These are phyloP conservation scores for Casuarina glauca DNA, from an alignment of 306 rosid genomes.

Conservation along the genomic window DNA sequence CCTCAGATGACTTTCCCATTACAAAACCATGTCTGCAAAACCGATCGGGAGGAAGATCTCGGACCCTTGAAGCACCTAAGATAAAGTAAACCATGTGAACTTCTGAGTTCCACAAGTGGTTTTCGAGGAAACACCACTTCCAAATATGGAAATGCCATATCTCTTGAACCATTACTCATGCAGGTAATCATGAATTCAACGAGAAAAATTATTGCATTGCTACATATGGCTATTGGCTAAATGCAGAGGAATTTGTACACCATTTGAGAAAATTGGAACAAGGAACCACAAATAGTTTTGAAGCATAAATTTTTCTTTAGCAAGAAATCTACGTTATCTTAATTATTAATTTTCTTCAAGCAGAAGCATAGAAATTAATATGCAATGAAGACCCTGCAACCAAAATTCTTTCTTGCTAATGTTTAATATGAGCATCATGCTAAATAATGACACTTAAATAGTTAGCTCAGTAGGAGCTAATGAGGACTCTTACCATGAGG, in stretches of 20 bases:
- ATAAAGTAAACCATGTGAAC: constrained; percentile 22
- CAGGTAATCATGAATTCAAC: neutral
- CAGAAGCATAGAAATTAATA: neutral
- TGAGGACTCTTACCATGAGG: too few relatives aligned
- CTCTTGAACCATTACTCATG: constrained; percentile 3
- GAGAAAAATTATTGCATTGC: neutral
- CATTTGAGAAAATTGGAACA: neutral
- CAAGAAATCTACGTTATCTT: neutral
- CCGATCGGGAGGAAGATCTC: constrained; percentile 69
- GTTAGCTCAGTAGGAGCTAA: too few relatives aligned
- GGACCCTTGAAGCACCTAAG: constrained; percentile 83
- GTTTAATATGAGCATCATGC: neutral
- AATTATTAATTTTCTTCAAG: neutral
- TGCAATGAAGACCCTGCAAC: neutral
- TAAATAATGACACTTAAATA: neutral
- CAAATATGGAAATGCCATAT: neutral
- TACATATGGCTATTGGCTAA: neutral
- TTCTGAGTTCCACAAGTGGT: constrained; percentile 21
- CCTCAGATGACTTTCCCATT: constrained; percentile 87
- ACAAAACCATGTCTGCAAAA: constrained; percentile 90
- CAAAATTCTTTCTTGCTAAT: neutral
- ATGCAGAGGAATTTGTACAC: neutral
- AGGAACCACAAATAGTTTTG: neutral
- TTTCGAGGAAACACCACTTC: constrained; percentile 12
- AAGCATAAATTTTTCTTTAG: neutral